These are phyloP conservation scores for Stereum hirsutum DNA, from an alignment of 1,284 basidiomycete genomes.

Conservation along the genomic window DNA sequence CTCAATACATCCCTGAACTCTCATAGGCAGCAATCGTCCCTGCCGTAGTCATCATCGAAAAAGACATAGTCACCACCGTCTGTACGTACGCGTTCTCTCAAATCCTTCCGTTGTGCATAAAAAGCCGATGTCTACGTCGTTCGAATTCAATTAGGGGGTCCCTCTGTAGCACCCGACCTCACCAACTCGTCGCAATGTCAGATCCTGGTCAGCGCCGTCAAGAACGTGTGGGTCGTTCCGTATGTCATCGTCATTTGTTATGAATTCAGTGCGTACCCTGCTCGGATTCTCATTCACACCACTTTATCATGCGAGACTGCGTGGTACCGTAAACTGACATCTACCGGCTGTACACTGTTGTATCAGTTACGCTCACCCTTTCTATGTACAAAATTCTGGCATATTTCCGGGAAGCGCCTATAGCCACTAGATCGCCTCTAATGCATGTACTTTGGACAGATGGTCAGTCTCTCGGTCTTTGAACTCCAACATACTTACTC, in stretches of 20 bases:
- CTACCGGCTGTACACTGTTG: no score
- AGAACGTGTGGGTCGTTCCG: conserved; percentile 4
- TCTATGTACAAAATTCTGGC: conserved; percentile 6
- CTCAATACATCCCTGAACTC: not conserved
- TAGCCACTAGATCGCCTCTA: conserved; percentile 1
- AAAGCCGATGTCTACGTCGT: no score
- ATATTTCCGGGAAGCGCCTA: not conserved
- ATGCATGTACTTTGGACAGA: conserved; percentile 9
- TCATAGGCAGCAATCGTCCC: conserved; percentile 4
- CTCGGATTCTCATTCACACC: not conserved
- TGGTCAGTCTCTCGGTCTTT: not conserved
- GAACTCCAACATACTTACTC: not conserved
- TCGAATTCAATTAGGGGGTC: conserved; percentile 4
- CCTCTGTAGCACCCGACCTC: not conserved
- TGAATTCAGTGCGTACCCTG: conserved; percentile 5
- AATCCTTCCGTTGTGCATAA: no score
- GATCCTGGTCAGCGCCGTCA: not conserved
- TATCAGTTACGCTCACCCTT: conserved; percentile 6
- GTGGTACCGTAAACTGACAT: no score
- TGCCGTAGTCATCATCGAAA: conserved; percentile 4
- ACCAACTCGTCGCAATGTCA: not conserved
- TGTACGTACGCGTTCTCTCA: conserved; percentile 2
- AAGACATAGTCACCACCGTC: conserved; percentile 2
- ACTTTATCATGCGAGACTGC: not conserved
- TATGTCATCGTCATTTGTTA: conserved; percentile 7